These are phyloP conservation scores for Cercospora sp. DNA, from an alignment of 2,329 filamentous ascomycete genomes.

Conservation along the genomic window DNA sequence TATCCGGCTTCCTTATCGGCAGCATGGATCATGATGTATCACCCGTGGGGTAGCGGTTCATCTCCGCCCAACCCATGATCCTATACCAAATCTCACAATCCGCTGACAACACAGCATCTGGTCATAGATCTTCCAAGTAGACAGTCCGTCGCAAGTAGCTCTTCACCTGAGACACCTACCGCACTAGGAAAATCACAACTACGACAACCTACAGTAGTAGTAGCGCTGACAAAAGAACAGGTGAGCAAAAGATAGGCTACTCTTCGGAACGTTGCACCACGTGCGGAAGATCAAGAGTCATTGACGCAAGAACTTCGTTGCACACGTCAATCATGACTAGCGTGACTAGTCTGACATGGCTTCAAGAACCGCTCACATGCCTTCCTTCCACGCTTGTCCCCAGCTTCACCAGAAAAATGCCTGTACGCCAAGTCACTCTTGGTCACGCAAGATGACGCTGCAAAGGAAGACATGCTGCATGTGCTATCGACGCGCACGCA, in stretches of 20 bases:
- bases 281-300: background rate
- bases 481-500: background rate
- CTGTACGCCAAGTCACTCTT: background rate
- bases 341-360: background rate
- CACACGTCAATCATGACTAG: background rate
- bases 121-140: background rate
- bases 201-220: background rate
- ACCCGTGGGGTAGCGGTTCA: background rate
- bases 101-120: background rate
- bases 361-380: background rate
- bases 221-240: background rate
- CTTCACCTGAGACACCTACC: background rate
- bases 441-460: background rate
- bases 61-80: background rate
- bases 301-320: background rate
- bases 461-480: background rate
- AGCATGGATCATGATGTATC: background rate
- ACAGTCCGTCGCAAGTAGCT: background rate
- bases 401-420: background rate
- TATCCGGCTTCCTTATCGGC: background rate
- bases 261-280: background rate
- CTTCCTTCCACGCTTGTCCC: background rate
- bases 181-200: background rate
- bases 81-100: background rate
- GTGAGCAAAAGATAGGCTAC: constrained; percentile 1